phyloP scores from a whole-genome alignment of 2,329 filamentous ascomycete species.

The Arthroderma sp. region DNA sequence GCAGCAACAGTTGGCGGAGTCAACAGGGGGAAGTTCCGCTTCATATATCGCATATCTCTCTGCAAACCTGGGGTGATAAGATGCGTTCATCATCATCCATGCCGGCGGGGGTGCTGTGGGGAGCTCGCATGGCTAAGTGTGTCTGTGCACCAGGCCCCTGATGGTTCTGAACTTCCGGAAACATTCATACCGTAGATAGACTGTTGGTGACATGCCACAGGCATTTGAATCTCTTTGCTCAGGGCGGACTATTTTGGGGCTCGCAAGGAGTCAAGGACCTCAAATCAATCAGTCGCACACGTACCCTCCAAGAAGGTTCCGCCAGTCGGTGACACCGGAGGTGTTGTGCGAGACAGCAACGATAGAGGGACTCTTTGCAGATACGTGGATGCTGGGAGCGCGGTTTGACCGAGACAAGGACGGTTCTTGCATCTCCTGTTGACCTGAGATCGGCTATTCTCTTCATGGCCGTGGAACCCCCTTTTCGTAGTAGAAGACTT shows the following conservation, averaged over 20 bases:
- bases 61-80: background rate
- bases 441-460: background rate
- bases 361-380: background rate
- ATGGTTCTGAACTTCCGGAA: background rate
- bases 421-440: background rate
- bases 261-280: background rate
- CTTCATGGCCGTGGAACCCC: background rate
- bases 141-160: background rate
- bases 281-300: background rate
- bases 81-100: background rate
- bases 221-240: background rate
- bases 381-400: background rate
- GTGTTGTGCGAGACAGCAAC: background rate
- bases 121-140: background rate
- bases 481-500: background rate
- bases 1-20: background rate
- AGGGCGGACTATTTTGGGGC: background rate
- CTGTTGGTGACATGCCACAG: conserved; percentile 13
- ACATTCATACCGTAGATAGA: conserved; percentile 28
- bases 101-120: background rate
- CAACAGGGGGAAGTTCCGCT: background rate
- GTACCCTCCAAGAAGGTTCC: background rate
- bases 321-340: background rate
- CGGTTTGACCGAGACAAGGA: background rate
- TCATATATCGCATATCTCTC: background rate